These are phyloP conservation scores for Solanum hybrid DNA, from an alignment of 305 asterid genomes.

Conservation along the genomic window DNA sequence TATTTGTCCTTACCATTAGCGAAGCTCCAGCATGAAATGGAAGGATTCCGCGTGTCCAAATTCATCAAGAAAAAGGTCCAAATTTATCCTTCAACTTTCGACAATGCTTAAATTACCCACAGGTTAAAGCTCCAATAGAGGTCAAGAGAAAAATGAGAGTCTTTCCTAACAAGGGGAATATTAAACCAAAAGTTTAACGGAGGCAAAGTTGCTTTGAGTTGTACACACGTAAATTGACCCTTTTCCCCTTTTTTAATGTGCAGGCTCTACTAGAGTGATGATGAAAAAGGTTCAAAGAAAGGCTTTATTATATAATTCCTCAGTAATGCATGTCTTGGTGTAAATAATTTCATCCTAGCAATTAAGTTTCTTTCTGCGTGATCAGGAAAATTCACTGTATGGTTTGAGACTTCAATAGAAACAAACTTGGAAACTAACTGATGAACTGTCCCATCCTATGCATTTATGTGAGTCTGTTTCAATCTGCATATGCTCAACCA, in stretches of 20 bases:
- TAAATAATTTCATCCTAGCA: background rate
- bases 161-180: background rate
- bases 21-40: background rate
- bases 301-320: background rate
- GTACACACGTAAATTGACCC: background rate
- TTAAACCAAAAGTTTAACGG: background rate
- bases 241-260: background rate
- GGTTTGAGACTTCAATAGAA: background rate
- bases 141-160: background rate
- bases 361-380: background rate
- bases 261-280: background rate
- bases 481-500: background rate
- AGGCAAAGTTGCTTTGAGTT: background rate
- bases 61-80: background rate
- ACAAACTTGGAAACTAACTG: background rate
- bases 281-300: background rate
- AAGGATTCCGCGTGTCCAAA: background rate
- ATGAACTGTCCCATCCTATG: background rate
- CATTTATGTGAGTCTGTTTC: background rate
- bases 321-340: background rate
- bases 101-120: background rate
- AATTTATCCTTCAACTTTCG: background rate
- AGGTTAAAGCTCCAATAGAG: background rate
- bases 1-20: background rate
- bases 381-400: background rate